A percentile compares a stretch with the other conserved stretches of the same genome.
Evolutionary conservation across 306 rosid species (phyloP).

Genomic region (Pterocarpus macrocarpus): DNA sequence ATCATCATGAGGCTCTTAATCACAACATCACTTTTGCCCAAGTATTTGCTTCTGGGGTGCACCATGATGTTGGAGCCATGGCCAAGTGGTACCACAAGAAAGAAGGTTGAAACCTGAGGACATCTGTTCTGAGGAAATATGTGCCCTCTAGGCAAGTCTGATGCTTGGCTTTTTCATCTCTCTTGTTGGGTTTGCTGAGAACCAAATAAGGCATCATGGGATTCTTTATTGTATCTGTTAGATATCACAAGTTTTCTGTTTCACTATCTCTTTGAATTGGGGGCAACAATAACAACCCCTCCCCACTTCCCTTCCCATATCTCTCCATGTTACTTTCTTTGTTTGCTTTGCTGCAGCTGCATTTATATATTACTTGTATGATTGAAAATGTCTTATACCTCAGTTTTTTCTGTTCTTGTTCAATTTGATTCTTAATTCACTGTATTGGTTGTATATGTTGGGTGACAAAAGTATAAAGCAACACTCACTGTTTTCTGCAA

Average conservation of each 20-base stretch:
- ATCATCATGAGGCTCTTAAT: slow-evolving; percentile 39
- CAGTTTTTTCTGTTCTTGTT: neutral
- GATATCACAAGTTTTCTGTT: slow-evolving; percentile 28
- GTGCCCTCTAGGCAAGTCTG: slow-evolving; percentile 96
- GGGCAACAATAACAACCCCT: neutral
- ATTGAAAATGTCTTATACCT: neutral
- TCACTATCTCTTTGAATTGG: slow-evolving; percentile 23
- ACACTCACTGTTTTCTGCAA: neutral
- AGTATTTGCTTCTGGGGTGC: slow-evolving; percentile 7
- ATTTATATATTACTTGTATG: slow-evolving; percentile 30
- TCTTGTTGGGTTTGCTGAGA: slow-evolving; percentile 39
- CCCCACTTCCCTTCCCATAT: slow-evolving; percentile 25
- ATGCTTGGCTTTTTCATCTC: slow-evolving; percentile 75
- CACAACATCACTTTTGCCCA: slow-evolving; percentile 32
- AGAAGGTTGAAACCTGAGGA: slow-evolving; percentile 26
- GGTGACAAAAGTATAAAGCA: neutral
- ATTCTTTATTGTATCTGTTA: slow-evolving; percentile 14
- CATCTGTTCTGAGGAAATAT: slow-evolving; percentile 51
- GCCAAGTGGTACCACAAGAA: slow-evolving; percentile 45
- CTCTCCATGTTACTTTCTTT: slow-evolving; percentile 21
- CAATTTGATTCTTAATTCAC: slow-evolving; percentile 1
- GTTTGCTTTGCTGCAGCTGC: slow-evolving; percentile 20
- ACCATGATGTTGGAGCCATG: slow-evolving; percentile 54
- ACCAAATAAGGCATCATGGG: slow-evolving; percentile 43
- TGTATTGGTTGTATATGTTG: neutral